Conservation (phyloP, 23 red algal genomes). For the Agarophyton chilense region DNA sequence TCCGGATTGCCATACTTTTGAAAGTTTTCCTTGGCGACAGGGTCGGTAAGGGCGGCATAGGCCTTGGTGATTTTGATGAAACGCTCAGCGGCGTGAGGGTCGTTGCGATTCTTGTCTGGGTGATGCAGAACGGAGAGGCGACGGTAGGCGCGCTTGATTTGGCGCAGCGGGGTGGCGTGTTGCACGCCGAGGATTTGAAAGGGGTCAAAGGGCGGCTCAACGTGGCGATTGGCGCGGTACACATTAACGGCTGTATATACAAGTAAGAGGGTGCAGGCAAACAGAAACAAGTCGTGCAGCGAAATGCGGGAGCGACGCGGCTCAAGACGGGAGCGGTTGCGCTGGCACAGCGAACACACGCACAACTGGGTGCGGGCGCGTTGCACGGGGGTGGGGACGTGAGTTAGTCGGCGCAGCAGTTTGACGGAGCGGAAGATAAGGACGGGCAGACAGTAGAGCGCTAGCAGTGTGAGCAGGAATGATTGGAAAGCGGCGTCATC, state of each 20-base stretch:
- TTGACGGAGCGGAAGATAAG: neutral
- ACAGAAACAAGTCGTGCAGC: conserved; percentile 11
- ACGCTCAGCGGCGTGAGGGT: conserved; percentile 64
- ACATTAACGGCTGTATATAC: conserved; percentile 30
- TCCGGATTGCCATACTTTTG: conserved; percentile 96
- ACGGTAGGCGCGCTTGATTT: conserved; percentile 86
- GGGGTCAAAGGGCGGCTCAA: conserved; percentile 86
- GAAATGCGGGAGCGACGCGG: neutral
- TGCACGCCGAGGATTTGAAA: conserved; percentile 82
- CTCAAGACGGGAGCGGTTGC: conserved; percentile 16
- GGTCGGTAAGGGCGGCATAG: conserved; percentile 87
- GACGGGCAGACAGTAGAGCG: conserved; percentile 51
- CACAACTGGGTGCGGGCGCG: conserved; percentile 41
- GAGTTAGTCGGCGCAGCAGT: conserved; percentile 2
- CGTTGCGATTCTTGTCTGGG: conserved; percentile 92
- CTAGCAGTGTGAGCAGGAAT: conserved; percentile 70
- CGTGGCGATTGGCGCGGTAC: conserved; percentile 18
- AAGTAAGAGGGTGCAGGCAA: conserved; percentile 47
- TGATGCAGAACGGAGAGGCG: conserved; percentile 82
- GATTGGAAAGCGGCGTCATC: conserved; percentile 80
- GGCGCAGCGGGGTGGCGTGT: conserved; percentile 40
- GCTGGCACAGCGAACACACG: conserved; percentile 50
- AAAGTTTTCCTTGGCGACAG: conserved; percentile 83
- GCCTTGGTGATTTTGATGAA: conserved; percentile 93
- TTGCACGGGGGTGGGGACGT: conserved; percentile 29